A percentile compares a stretch with the other conserved stretches of the same genome.
Evolutionary conservation across 2,329 filamentous ascomycete species (phyloP).

Genomic region (Scytalidium lignicola): DNA sequence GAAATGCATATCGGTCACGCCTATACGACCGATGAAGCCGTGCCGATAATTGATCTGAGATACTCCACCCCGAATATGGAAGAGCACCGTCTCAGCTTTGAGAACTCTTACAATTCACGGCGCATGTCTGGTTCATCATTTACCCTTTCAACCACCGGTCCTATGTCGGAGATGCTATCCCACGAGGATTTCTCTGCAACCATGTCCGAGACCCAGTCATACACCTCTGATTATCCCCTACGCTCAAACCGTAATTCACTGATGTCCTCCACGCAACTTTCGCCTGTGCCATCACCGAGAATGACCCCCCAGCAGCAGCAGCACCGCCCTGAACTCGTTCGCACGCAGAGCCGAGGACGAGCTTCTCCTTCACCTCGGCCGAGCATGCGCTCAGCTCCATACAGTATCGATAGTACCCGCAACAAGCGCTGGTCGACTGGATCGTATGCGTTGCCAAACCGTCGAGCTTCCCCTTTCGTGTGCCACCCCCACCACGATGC

Average conservation of each 20-base stretch:
- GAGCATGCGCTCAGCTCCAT: constrained; percentile 63
- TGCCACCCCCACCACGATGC: constrained; percentile 58
- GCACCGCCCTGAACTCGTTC: constrained; percentile 54
- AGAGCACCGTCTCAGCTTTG: constrained; percentile 44
- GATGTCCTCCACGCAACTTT: constrained; percentile 66
- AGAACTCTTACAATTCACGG: constrained; percentile 49
- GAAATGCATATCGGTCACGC: constrained; percentile 59
- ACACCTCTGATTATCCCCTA: constrained; percentile 61
- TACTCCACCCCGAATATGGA: constrained; percentile 45
- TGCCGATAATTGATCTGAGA: constrained; percentile 57
- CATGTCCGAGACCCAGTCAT: constrained; percentile 62
- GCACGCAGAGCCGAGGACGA: constrained; percentile 62
- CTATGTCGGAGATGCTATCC: constrained; percentile 61
- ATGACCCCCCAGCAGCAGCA: constrained; percentile 57
- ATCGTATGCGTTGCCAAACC: constrained; percentile 55
- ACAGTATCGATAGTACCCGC: constrained; percentile 60
- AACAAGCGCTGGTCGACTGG: constrained; percentile 76
- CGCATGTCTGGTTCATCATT: constrained; percentile 70
- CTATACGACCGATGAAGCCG: constrained; percentile 57
- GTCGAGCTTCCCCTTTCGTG: constrained; percentile 55
- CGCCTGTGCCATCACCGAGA: constrained; percentile 66
- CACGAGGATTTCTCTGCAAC: constrained; percentile 67
- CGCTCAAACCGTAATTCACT: constrained; percentile 64
- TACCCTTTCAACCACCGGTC: constrained; percentile 63
- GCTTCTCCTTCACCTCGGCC: constrained; percentile 68